Evolutionary conservation across 2,329 filamentous ascomycete genomes (phyloP).

Genomic region (Periconia sp.): DNA sequence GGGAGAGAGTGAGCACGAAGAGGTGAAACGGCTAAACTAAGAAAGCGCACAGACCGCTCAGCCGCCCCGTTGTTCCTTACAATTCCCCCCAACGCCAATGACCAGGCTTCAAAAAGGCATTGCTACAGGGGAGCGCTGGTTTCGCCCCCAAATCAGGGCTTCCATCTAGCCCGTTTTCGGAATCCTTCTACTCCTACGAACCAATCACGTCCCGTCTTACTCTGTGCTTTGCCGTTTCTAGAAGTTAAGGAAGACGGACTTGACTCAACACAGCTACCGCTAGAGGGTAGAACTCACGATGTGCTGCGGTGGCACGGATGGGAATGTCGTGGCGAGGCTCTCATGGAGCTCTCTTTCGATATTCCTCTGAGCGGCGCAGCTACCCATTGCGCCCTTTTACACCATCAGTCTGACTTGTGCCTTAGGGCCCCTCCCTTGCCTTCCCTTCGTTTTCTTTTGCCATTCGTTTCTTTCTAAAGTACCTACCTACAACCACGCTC

Average conservation of each 20-base stretch:
- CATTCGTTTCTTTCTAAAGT: neutral
- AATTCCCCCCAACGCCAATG: neutral
- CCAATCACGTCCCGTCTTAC: neutral
- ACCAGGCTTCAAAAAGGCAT: neutral
- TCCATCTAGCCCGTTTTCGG: neutral
- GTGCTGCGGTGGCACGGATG: neutral
- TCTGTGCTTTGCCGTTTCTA: neutral
- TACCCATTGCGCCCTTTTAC: neutral
- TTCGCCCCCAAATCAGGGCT: neutral
- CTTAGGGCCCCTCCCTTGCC: neutral
- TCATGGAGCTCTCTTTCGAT: neutral
- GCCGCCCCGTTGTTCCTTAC: neutral
- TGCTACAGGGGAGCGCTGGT: neutral
- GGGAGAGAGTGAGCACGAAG: too few species aligned
- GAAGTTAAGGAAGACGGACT: neutral
- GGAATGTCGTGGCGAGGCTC: neutral
- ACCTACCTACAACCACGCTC: neutral
- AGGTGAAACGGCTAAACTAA: neutral
- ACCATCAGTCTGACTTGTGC: neutral
- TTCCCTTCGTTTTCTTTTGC: neutral
- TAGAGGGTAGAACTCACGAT: neutral
- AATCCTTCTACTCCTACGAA: neutral
- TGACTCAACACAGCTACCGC: neutral
- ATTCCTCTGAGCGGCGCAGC: neutral
- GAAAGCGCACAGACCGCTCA: neutral